Percentiles rank a stretch among this genome's conserved stretches.
phyloP scores from a whole-genome alignment of 2,329 filamentous ascomycete genomes.

The Hymenoscyphus salicellus region DNA sequence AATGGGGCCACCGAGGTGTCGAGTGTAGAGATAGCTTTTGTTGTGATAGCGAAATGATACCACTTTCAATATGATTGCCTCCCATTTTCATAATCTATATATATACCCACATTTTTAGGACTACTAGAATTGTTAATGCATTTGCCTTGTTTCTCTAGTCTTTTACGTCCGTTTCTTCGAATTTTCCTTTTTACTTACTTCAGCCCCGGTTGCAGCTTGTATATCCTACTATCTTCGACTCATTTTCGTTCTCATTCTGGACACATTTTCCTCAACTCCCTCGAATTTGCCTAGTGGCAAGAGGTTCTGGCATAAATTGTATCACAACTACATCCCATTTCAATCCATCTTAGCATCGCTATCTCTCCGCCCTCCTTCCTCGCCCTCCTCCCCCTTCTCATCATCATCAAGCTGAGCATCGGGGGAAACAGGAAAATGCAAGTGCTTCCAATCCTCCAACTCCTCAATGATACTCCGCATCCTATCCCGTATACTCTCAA shows the following conservation, averaged over 20 bases:
- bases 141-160: too few relatives aligned
- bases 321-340: background rate
- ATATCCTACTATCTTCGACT: background rate
- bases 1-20: background rate
- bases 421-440: conserved; percentile 61
- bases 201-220: too few relatives aligned
- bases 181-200: too few relatives aligned
- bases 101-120: background rate
- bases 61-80: conserved; percentile 12
- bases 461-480: conserved; percentile 91
- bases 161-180: background rate
- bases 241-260: background rate
- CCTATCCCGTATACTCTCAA: conserved; percentile 90
- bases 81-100: background rate
- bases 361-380: conserved; percentile 28
- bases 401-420: conserved; percentile 40
- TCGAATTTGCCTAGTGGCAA: background rate
- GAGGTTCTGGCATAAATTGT: background rate
- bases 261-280: background rate
- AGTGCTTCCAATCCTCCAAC: conserved; percentile 86
- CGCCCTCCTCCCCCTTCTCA: conserved; percentile 37
- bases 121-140: too few relatives aligned
- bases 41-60: conserved; percentile 23
- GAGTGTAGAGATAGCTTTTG: background rate
- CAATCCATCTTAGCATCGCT: conserved; percentile 14